phyloP scores from a whole-genome alignment of 164 flowering plant species.

The Dillenia suffruticosa region DNA sequence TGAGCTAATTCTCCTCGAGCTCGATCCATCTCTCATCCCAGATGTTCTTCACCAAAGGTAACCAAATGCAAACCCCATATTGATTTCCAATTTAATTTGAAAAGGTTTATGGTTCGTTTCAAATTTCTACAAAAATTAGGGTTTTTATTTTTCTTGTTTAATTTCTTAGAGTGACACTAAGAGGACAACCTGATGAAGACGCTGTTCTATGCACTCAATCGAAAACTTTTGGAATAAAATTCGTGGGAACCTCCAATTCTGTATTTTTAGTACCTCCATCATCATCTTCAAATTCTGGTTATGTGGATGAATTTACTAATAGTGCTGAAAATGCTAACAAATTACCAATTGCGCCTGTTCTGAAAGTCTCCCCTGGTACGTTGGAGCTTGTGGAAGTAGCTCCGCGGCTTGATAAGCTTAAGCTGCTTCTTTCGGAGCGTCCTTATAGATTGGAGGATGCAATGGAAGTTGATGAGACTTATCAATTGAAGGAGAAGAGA shows the following conservation, averaged over 20 bases:
- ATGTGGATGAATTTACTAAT: conserved; percentile 10
- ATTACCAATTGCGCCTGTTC: conserved; percentile 32
- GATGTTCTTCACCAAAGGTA: conserved; percentile 65
- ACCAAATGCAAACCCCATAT: neutral
- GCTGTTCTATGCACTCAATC: conserved; percentile 86
- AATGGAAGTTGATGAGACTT: conserved; percentile 34
- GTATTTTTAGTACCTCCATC: conserved; percentile 71
- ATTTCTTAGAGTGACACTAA: conserved; percentile 44
- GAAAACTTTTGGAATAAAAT: conserved; percentile 77
- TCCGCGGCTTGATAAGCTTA: conserved; percentile 76
- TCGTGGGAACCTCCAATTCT: conserved; percentile 84
- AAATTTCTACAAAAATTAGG: too few species aligned
- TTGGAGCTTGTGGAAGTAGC: conserved; percentile 86
- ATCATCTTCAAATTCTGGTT: conserved; percentile 4
- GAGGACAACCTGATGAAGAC: conserved; percentile 82
- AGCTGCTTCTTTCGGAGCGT: conserved; percentile 44
- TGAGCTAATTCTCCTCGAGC: conserved; percentile 77
- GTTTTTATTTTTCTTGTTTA: neutral
- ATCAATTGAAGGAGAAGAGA: conserved; percentile 15
- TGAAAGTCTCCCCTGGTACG: conserved; percentile 66
- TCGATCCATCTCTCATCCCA: conserved; percentile 74
- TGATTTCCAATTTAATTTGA: neutral
- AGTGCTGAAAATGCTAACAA: conserved; percentile 8
- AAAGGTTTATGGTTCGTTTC: too few species aligned
- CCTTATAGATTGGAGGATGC: conserved; percentile 46